These are phyloP conservation scores for Phytopythium montanum DNA, from an alignment of 352 stramenopile species.

Conservation along the genomic window DNA sequence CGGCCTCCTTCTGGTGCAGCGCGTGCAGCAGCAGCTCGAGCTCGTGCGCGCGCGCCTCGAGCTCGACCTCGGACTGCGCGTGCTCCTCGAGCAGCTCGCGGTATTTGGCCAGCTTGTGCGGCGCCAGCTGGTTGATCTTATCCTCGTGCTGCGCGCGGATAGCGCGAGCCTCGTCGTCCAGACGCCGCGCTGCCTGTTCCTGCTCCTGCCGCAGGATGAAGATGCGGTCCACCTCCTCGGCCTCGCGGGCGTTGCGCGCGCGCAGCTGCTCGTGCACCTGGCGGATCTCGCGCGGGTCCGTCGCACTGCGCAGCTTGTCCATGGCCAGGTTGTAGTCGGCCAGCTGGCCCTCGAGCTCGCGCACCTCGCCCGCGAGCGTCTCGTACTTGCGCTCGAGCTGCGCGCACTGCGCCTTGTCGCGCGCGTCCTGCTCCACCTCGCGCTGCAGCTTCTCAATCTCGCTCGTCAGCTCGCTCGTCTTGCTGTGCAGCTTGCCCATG, in stretches of 20 bases:
- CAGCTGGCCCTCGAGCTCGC: constrained; percentile 88
- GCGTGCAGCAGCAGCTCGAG: constrained; percentile 70
- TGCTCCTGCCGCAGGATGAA: constrained; percentile 89
- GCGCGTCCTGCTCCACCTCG: constrained; percentile 84
- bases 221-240: constrained; percentile 84
- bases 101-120: constrained; percentile 84
- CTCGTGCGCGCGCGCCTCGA: constrained; percentile 64
- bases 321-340: constrained; percentile 94
- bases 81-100: constrained; percentile 70
- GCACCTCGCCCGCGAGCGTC: constrained; percentile 59
- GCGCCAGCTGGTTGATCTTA: constrained; percentile 88
- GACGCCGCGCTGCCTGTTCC: constrained; percentile 50
- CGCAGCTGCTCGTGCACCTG: constrained; percentile 68
- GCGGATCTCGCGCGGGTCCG: constrained; percentile 59
- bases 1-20: constrained; percentile 73
- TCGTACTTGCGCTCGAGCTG: constrained; percentile 80
- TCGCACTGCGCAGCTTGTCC: constrained; percentile 85
- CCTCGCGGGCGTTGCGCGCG: constrained; percentile 78
- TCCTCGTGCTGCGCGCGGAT: constrained; percentile 79
- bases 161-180: constrained; percentile 77
- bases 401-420: constrained; percentile 89
- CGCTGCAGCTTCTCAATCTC: constrained; percentile 81
- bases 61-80: constrained; percentile 65
- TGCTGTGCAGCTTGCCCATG: constrained; percentile 87
- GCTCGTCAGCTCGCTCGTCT: constrained; percentile 81